Evolutionary conservation across 1,139 yeast genomes (phyloP), one percentile per base, ranked within the genome.

Genomic region (Pichia terricola): DNA sequence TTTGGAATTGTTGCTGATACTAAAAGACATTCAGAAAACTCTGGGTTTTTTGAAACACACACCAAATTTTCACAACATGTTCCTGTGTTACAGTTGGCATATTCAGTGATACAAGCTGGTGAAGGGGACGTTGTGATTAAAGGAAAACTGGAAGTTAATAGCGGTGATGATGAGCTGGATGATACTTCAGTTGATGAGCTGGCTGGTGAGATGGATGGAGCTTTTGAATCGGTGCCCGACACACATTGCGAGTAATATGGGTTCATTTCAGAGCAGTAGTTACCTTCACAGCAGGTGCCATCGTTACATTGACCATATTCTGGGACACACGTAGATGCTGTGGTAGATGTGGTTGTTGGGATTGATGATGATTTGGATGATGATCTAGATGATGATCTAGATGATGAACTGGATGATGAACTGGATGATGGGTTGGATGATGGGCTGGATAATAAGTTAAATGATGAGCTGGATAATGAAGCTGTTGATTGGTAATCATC

Each of bases 121-220:
- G 35, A 16, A 8, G 7, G 9, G 22, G 38, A 2, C 5, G 34
- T 31, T 10, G 37, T 9, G 16, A 31, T 26, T 8, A n/a, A 8
- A 27, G 40, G 22, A 10, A 30, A 30, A 30, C 10, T 10, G 7
- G 32, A 30, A 30, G 32, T 30, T 30, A 10, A 30, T 30, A 10
- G 37, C n/a, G 43, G 3, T 8, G 46, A 35, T 25, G 40, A 25
- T 22, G 43, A 16, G 26, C 46, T 27, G 6, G 48, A 27, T 35
- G 35, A 11, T 35, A 40, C 10, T 2, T 30, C 10, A 10, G 22
- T 16, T 16, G 22, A 16, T 16, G 22, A 16, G 22, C 22, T 16
- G 22, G 22, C 22, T 16, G 22, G 22, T 16, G 22, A 16, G 22
- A 16, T 16, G 22, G 22, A 16, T 16, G 22, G 2, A 16, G 31